Conservation (phyloP, 257 asterid species). For the Phtheirospermum japonicum region DNA sequence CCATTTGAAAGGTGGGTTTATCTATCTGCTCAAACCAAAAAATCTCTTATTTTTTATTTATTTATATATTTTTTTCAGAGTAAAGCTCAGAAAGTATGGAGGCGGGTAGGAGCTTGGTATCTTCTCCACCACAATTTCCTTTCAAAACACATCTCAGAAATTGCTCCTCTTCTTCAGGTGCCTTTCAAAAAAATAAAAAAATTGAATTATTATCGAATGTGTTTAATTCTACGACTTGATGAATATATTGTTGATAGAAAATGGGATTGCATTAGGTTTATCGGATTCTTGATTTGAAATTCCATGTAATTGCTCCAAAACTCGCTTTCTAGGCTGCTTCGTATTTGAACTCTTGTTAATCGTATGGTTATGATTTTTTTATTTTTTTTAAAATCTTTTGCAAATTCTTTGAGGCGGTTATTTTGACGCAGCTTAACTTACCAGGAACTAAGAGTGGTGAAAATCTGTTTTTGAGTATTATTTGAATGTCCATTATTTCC, state of each 20-base stretch:
- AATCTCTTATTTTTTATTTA: too few species aligned
- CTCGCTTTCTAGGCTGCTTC: background rate
- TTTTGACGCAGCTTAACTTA: background rate
- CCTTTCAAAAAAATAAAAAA: too few species aligned
- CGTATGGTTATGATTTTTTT: background rate
- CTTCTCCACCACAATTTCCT: conserved; percentile 64
- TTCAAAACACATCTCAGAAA: conserved; percentile 49
- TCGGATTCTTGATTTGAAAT: background rate
- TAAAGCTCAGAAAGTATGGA: conserved; percentile 41
- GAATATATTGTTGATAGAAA: background rate
- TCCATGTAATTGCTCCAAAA: background rate
- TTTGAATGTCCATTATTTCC: background rate
- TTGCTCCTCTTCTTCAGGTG: conserved; percentile 51
- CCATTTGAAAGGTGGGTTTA: conserved; percentile 41
- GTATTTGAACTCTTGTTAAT: background rate
- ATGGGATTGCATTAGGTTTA: background rate
- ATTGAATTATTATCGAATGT: background rate
- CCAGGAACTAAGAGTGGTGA: conserved; percentile 7
- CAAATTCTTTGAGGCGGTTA: background rate
- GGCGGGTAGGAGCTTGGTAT: conserved; percentile 45
- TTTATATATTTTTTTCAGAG: background rate
- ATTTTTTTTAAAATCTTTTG: background rate
- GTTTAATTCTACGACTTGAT: too few species aligned
- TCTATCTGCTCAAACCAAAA: conserved; percentile 25
- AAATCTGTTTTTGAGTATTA: background rate